These are phyloP conservation scores for Polyplosphaeria fusca DNA, from an alignment of 495 filamentous ascomycete genomes.

Conservation along the genomic window DNA sequence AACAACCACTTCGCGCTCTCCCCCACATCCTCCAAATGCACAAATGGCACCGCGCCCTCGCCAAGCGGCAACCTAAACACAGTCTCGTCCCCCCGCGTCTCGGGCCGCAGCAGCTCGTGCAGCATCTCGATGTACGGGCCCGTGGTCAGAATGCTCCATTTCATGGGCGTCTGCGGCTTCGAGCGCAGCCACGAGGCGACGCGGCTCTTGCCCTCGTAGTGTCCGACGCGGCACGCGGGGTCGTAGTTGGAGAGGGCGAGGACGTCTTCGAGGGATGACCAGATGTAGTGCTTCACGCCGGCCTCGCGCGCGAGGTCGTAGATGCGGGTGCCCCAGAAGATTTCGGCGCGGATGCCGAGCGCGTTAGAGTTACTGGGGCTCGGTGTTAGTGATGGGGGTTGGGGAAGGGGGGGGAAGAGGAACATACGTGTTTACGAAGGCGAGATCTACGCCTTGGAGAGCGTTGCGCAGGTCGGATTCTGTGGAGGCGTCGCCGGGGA, in stretches of 20 bases:
- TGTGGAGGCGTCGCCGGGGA: conserved; percentile 10
- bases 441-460: conserved; percentile 48
- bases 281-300: conserved; percentile 54
- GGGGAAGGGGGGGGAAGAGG: no score
- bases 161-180: conserved; percentile 46
- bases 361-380: conserved; percentile 57
- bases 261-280: conserved; percentile 22
- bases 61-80: conserved; percentile 21
- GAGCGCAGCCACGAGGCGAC: conserved; percentile 50
- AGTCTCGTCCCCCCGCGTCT: conserved; percentile 10
- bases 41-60: conserved; percentile 24
- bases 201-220: conserved; percentile 57
- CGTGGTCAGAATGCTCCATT: conserved; percentile 50
- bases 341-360: conserved; percentile 52
- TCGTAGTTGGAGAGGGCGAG: conserved; percentile 48
- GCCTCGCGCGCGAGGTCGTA: conserved; percentile 54
- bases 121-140: conserved; percentile 57
- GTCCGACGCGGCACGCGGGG: conserved; percentile 48
- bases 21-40: conserved; percentile 25
- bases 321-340: conserved; percentile 53
- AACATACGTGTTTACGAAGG: conserved; percentile 56
- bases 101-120: conserved; percentile 28
- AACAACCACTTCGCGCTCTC: conserved; percentile 18
- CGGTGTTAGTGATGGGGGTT: no score
- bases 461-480: conserved; percentile 20